Evolutionary conservation across 345 rosid species (phyloP), one percentile per base, ranked within the genome.

Genomic region (Sisymbrium irio): DNA sequence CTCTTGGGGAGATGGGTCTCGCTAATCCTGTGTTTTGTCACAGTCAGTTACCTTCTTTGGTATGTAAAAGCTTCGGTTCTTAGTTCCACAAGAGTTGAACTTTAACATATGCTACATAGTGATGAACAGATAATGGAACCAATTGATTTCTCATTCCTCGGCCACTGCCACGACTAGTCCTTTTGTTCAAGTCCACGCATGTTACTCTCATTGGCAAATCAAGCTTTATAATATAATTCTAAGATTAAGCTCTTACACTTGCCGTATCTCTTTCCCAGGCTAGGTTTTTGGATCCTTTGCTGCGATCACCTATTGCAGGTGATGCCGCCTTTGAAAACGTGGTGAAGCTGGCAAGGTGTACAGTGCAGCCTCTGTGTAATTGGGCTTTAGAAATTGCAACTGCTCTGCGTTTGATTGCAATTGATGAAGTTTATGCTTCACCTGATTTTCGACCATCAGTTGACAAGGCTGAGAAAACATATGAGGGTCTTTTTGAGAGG

Each of bases 341-440:
- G 83, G 96, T 90, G 86, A 92, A 87, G 82, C 89, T 95, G 4
- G 79, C 97, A 61, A 82, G 80, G 81, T 95, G 99, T 77, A 87
- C 89, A 4, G 93, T 86, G 54, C 54, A 82, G 67, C 99, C 99
- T 37, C 85, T 92, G 30, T 88, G 97, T 81, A 85, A 88, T 76
- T 92, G 97, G 97, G 99, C 93, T 67, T 83, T 84, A 25, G 99
- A 95, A 65, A 87, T 92, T 79, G 93, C 97, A 72, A 87, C 97
- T 84, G 96, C 97, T 80, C 80, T 95, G 75, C 89, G 96, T 35
- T 73, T 92, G 72, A 86, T 88, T 25, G 84, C 77, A 28, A 83
- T 79, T 4, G 93, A 86, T 80, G 96, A 83, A 62, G 86, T 73
- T 59, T 55, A 75, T 72, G n/a, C 79, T 74, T 78, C 85, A 63